These are phyloP conservation scores for Ceratonia siliqua DNA, from an alignment of 306 rosid genomes.

Conservation along the genomic window DNA sequence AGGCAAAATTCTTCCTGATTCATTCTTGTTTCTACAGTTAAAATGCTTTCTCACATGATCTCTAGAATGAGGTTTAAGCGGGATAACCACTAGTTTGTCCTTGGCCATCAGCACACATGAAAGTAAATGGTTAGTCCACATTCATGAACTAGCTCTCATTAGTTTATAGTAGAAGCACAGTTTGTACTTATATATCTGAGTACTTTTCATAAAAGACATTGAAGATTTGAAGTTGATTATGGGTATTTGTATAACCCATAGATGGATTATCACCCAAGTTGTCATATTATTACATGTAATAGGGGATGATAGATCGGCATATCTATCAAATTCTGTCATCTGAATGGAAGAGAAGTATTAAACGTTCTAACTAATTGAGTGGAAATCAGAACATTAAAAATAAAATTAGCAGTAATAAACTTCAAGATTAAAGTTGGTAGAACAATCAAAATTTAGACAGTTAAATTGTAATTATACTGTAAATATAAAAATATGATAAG, in stretches of 20 bases:
- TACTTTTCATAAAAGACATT: no score
- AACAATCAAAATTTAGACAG: not conserved
- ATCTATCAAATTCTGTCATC: no score
- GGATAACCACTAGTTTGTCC: not conserved
- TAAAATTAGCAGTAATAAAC: not conserved
- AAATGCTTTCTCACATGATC: not conserved
- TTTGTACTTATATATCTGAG: not conserved
- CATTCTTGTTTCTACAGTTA: not conserved
- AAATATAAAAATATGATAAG: not conserved
- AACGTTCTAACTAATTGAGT: not conserved
- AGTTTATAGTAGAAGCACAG: not conserved
- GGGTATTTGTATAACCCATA: no score
- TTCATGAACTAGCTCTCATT: no score
- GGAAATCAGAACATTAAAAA: not conserved
- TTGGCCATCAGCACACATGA: no score
- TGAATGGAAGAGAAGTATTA: no score
- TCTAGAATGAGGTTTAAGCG: not conserved
- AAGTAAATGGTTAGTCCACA: no score
- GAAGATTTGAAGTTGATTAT: no score
- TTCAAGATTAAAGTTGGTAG: not conserved
- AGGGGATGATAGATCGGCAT: no score
- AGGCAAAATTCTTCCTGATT: not conserved
- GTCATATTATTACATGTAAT: no score
- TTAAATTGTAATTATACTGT: not conserved
- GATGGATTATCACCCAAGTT: no score